phyloP scores from a whole-genome alignment of 1,284 basidiomycete species.

The Ceratobasidium theobromae region DNA sequence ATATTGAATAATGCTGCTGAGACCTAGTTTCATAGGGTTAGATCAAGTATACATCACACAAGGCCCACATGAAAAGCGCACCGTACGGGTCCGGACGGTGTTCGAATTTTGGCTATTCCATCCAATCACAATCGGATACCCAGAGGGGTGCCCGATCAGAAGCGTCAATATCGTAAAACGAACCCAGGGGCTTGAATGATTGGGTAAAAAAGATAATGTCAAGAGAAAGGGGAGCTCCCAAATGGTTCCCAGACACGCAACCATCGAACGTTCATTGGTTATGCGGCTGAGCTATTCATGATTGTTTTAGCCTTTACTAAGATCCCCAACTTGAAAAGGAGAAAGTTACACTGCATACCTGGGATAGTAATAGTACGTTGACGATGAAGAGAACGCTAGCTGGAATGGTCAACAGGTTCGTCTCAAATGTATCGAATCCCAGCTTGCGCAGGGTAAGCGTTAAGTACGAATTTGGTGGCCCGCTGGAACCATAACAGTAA shows the following conservation, averaged over 20 bases:
- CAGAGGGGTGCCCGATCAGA: constrained; percentile 28
- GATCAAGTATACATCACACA: neutral
- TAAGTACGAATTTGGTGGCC: constrained; percentile 40
- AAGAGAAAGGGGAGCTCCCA: constrained; percentile 27
- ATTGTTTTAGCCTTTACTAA: neutral
- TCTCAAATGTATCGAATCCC: constrained; percentile 40
- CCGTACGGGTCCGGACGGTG: constrained; percentile 23
- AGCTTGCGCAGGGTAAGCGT: constrained; percentile 40
- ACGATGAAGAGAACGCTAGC: constrained; percentile 34
- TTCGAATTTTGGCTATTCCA: constrained; percentile 25
- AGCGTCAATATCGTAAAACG: constrained; percentile 20
- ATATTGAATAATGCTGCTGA: constrained; percentile 29
- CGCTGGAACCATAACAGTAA: neutral
- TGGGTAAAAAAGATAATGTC: constrained; percentile 1
- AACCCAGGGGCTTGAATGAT: constrained; percentile 9
- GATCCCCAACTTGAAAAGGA: neutral
- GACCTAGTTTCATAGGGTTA: constrained; percentile 1
- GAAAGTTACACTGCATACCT: neutral
- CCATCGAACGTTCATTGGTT: constrained; percentile 18
- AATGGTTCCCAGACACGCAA: neutral
- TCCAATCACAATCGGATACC: constrained; percentile 22
- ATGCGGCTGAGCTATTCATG: constrained; percentile 10
- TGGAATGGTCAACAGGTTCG: constrained; percentile 41
- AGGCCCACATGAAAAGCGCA: neutral
- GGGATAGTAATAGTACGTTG: constrained; percentile 11